These are phyloP conservation scores for Neonectria sp. DNA, from an alignment of 2,329 filamentous ascomycete genomes.

Conservation along the genomic window DNA sequence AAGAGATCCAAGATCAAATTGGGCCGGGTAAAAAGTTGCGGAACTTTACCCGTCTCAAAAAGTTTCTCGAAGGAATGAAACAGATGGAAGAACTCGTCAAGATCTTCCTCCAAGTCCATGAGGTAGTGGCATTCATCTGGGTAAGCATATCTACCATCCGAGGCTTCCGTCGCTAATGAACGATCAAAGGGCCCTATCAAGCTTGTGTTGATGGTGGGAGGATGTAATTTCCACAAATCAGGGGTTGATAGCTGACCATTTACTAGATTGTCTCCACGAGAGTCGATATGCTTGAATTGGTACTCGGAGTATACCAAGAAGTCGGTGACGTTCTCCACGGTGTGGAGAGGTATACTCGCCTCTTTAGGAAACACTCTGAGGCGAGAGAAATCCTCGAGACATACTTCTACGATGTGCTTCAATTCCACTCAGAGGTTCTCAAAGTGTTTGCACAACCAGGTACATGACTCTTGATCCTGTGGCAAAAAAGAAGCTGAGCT, in stretches of 20 bases:
- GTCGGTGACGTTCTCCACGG: not conserved
- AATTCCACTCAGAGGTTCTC: not conserved
- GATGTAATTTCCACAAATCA: not conserved
- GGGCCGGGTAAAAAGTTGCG: not conserved
- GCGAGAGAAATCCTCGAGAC: not conserved
- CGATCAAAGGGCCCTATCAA: not conserved
- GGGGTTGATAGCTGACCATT: too few relatives aligned
- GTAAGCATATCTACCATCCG: not conserved
- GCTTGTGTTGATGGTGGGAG: not conserved
- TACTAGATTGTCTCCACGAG: not conserved
- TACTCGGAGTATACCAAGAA: not conserved
- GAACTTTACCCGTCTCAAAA: not conserved
- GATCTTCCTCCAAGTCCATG: not conserved
- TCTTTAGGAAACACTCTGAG: not conserved
- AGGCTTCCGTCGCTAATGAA: not conserved
- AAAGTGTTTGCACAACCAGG: not conserved
- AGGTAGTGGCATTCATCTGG: not conserved
- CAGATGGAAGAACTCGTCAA: conserved; percentile 3
- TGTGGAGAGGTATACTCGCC: not conserved
- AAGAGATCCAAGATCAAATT: not conserved
- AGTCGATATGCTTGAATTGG: not conserved
- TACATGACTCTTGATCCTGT: not conserved
- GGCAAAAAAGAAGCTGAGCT: not conserved
- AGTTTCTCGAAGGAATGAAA: not conserved
- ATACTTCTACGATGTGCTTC: not conserved